Evolutionary conservation across 2,329 filamentous ascomycete species (phyloP).

Genomic region (Pestalotiopsis sp.): DNA sequence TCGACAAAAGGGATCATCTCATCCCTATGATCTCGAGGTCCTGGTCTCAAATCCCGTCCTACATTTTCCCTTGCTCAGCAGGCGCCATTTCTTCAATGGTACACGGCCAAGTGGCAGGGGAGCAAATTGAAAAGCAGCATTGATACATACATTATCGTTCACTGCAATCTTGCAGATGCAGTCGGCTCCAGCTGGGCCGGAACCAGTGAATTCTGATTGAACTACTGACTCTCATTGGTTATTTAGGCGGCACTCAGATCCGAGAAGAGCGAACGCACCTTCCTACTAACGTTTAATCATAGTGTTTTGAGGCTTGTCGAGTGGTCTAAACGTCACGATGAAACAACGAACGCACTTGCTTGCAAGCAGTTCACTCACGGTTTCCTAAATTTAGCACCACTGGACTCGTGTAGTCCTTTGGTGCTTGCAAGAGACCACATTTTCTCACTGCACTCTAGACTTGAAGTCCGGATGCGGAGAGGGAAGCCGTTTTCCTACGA

Average conservation of each 20-base stretch:
- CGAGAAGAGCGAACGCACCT: neutral
- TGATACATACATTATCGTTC: conserved; percentile 5
- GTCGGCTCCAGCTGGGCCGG: conserved; percentile 6
- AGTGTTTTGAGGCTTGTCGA: neutral
- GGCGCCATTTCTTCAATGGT: conserved; percentile 19
- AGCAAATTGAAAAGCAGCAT: conserved; percentile 18
- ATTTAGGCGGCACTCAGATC: neutral
- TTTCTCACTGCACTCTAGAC: conserved; percentile 57
- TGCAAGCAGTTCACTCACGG: neutral
- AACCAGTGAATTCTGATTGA: neutral
- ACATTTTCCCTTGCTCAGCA: conserved; percentile 20
- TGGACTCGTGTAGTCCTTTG: conserved; percentile 13
- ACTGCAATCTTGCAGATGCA: conserved; percentile 10
- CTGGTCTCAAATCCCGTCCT: neutral
- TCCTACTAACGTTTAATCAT: neutral
- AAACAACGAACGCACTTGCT: neutral
- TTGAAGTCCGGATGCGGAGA: conserved; percentile 52
- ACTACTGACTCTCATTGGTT: neutral
- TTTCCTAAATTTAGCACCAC: neutral
- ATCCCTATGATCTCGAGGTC: neutral
- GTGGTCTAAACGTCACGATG: neutral
- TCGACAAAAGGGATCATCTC: conserved; percentile 16
- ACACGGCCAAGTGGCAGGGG: conserved; percentile 32
- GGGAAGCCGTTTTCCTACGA: conserved; percentile 30
- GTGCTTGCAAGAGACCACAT: conserved; percentile 32